phyloP scores from a whole-genome alignment of 495 filamentous ascomycete species.

The Tuber aestivum region DNA sequence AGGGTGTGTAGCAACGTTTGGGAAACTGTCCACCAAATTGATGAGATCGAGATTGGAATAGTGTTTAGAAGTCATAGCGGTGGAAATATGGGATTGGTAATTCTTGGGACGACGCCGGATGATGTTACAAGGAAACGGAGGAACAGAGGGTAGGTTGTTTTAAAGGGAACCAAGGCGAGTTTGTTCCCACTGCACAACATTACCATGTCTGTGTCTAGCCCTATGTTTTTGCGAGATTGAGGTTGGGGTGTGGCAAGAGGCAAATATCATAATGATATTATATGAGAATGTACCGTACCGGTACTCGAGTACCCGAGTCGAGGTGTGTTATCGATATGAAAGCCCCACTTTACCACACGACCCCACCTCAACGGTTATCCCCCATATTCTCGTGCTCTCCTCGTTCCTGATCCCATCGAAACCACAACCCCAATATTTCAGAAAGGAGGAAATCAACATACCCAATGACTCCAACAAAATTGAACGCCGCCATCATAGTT shows the following conservation, averaged over 20 bases:
- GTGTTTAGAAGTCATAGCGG: constrained; percentile 7
- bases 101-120: not conserved
- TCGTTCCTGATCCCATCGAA: not conserved
- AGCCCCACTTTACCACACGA: not conserved
- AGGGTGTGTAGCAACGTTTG: constrained; percentile 27
- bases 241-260: too few species aligned
- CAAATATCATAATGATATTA: not conserved
- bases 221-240: not conserved
- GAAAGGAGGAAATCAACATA: not conserved
- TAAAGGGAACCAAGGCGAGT: not conserved
- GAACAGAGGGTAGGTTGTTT: not conserved
- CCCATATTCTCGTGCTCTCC: not conserved
- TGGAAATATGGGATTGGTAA: not conserved
- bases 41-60: constrained; percentile 42
- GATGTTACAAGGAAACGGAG: not conserved
- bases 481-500: constrained; percentile 71
- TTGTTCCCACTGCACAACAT: not conserved
- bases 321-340: constrained; percentile 15
- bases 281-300: too few species aligned
- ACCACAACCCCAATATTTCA: not conserved
- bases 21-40: constrained; percentile 40
- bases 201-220: not conserved
- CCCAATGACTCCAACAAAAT: constrained; percentile 27
- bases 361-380: not conserved
- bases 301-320: not conserved